Base-by-base conservation (phyloP, 192 early-diverging fungal genomes). In the Thamnidium elegans region DNA sequence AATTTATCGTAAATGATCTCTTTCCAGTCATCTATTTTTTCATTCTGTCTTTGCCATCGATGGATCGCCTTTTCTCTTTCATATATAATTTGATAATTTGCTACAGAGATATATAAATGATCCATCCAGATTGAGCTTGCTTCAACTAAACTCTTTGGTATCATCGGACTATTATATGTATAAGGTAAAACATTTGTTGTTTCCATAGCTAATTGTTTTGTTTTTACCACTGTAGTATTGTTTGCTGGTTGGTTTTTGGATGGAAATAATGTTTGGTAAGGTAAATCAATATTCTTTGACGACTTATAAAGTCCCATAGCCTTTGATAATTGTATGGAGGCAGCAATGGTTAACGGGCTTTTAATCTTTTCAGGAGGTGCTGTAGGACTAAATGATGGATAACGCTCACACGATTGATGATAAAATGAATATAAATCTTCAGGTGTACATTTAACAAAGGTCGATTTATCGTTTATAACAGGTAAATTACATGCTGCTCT, bases 361-460 rank as follows among this genome's bases (percentile, higher is more conserved):
- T 45, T 13, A 13, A 53, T 44, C 5, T 14, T 31, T 17, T 30
- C 19, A 10, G 68, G 60, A 20, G 15, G 20, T n/a, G 52, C 14
- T n/a, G 20, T 7, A 21, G 52, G 53, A 11, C 10, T 48, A 46
- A 48, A 70, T n/a, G 61, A 55, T 0, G 68, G 62, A 23, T 63
- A 70, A 39, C 45, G 55, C 46, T 13, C 44, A 50, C 21, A 20
- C 4, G 34, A 77, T 43, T 86, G 78, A 8, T 70, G 67, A 44
- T 87, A 77, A 56, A 86, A 87, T 8, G 69, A 67, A 39, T 82
- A 67, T 42, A 86, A 78, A 59, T 92, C 90, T 21, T 81, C 72
- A 14, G 90, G 89, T 5, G 83, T 79, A 1, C 83, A 73, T 72
- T 90, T 91, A 6, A 77, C 69, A 44, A 56, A 31, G 23, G 45